A percentile compares a stretch with the other conserved stretches of the same genome.
Evolutionary conservation across 2,329 filamentous ascomycete species (phyloP).

Genomic region (Ophiognomonia clavigignenti-juglandacearum): DNA sequence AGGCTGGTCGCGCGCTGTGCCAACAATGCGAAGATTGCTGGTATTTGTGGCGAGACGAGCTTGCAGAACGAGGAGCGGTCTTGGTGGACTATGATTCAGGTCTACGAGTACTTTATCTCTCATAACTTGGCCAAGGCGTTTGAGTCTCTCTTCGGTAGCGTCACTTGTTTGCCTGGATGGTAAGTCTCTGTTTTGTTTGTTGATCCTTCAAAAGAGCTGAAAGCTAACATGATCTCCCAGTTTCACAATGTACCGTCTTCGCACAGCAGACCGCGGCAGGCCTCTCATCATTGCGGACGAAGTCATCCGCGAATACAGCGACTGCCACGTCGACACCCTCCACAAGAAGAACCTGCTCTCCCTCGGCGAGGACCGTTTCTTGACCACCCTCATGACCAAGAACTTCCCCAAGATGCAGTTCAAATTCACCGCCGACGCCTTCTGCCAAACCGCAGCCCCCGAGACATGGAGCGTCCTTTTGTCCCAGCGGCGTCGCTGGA

Average conservation of each 20-base stretch:
- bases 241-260: constrained; percentile 98
- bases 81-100: constrained; percentile 99
- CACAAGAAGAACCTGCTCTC: constrained; percentile 96
- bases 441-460: constrained; percentile 88
- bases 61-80: constrained; percentile 91
- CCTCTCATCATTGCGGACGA: constrained; percentile 90
- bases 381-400: constrained; percentile 97
- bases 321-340: constrained; percentile 86
- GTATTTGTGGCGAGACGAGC: constrained; percentile 95
- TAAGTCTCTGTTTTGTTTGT: constrained; percentile 46
- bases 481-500: constrained; percentile 98
- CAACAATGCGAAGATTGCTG: constrained; percentile 92
- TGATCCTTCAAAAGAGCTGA: background rate
- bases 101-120: constrained; percentile 99
- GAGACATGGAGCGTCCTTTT: constrained; percentile 91
- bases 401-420: constrained; percentile 93
- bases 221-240: constrained; percentile 46
- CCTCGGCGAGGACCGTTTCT: constrained; percentile 92
- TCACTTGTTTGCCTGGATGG: constrained; percentile 99
- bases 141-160: constrained; percentile 94
- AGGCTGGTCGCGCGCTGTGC: constrained; percentile 87
- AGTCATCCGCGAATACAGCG: constrained; percentile 81
- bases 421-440: constrained; percentile 93
- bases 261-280: constrained; percentile 89
- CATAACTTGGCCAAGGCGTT: constrained; percentile 97